Percentiles rank a stretch among this genome's conserved stretches.
phyloP scores from a whole-genome alignment of 2,329 filamentous ascomycete species.

The Drechslera avenae region DNA sequence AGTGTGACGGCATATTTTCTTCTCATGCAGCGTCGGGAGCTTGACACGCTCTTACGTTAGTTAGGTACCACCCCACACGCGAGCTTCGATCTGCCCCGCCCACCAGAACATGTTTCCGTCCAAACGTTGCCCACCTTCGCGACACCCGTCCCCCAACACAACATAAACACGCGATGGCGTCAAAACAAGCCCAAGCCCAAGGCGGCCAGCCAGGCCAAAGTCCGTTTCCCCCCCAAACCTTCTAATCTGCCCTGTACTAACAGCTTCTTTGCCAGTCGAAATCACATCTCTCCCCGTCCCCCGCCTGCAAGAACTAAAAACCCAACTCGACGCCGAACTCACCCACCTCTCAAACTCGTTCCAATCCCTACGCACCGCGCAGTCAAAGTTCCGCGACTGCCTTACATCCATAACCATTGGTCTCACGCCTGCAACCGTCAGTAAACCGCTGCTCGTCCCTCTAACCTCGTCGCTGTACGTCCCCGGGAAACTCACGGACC shows the following conservation, averaged over 20 bases:
- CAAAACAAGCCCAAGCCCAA: conserved; percentile 34
- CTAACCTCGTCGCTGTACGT: conserved; percentile 95
- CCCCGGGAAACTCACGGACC: conserved; percentile 71
- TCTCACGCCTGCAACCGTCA: conserved; percentile 49
- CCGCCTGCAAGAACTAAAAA: conserved; percentile 90
- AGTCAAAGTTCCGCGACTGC: conserved; percentile 91
- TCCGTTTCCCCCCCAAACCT: conserved; percentile 14
- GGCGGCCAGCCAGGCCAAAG: conserved; percentile 36
- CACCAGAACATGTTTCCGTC: conserved; percentile 26
- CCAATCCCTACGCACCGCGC: conserved; percentile 84
- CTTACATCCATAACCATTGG: conserved; percentile 73
- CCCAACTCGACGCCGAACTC: conserved; percentile 93
- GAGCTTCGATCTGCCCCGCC: conserved; percentile 23
- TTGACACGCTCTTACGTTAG: conserved; percentile 32
- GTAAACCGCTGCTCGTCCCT: conserved; percentile 80
- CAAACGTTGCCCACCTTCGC: conserved; percentile 16
- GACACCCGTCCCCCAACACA: conserved; percentile 2
- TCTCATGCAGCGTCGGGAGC: neutral
- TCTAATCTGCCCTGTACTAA: conserved; percentile 3
- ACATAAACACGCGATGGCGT: conserved; percentile 26
- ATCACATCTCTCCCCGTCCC: conserved; percentile 79
- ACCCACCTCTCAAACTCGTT: conserved; percentile 92
- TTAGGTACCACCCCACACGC: conserved; percentile 9
- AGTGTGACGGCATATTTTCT: too few relatives aligned
- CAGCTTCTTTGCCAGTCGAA: conserved; percentile 54